Evolutionary conservation across 495 filamentous ascomycete genomes (phyloP), one percentile per base, ranked within the genome.

Genomic region (Penicillium bialowiezense): DNA sequence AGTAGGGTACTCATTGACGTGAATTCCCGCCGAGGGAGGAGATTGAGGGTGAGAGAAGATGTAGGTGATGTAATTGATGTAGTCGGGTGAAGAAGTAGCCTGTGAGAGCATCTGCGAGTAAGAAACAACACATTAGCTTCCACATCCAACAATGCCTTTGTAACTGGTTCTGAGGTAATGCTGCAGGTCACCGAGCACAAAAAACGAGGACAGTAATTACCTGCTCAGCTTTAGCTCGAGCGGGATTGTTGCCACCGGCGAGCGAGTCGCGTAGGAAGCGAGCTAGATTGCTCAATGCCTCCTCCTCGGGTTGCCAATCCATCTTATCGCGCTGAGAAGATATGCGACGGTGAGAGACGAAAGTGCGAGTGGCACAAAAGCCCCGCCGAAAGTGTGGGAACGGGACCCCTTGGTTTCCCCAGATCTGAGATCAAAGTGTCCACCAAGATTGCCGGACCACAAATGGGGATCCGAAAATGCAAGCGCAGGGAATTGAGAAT

Each of bases 51-150:
- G 89, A 40, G 86, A 88, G 65, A 95, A 87, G 15, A 99, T 79
- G 63, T 90, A 97, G 41, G 89, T 87, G 39, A 99, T 81, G 65
- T 99, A 99, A 69, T 97, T 97, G 70, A 92, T 89, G 76, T 97
- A 90, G 66, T 97, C 92, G 7, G 92, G 92, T 13, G 85, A 95
- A 12, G 81, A 73, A 64, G 91, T 92, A 29, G 95, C 93, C 75
- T 95, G 88, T 44, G 83, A 77, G 57, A 99, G 88, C 90, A 97
- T 95, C 93, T 98, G 62, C 44, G 50, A 23, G 6, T 10, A 1
- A 5, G 41, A 24, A 12, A 33, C 1, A 28, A 15, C 13, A 23
- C 1, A 32, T 59, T 35, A 56, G 52, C 36, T 23, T 14, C 14
- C 32, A 21, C 39, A 28, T 29, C 14, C 15, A 33, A 19, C 24